A percentile compares a stretch with the other conserved stretches of the same genome.
Evolutionary conservation across 2,329 filamentous ascomycete species (phyloP).

Genomic region (Ilyonectria sp.): DNA sequence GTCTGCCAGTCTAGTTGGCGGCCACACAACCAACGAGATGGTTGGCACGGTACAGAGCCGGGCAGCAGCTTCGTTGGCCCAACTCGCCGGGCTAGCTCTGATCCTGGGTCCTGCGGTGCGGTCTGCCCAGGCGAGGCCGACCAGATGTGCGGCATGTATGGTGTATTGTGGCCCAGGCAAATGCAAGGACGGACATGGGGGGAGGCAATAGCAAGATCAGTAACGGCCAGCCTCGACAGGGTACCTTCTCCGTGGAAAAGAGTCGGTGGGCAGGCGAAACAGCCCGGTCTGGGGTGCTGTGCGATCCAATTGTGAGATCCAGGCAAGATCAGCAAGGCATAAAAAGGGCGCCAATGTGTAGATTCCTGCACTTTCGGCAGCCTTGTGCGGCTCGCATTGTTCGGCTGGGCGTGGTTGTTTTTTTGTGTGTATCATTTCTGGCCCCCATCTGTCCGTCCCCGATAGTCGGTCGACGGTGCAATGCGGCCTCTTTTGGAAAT

Average conservation of each 20-base stretch:
- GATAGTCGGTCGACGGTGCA: slow-evolving; percentile 7
- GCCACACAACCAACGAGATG: slow-evolving; percentile 16
- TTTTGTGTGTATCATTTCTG: not conserved
- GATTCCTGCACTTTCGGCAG: slow-evolving; percentile 7
- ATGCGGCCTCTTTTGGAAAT: slow-evolving; percentile 5
- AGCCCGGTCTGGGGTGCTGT: slow-evolving; percentile 13
- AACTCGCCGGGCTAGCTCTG: slow-evolving; percentile 1
- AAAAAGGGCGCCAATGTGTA: slow-evolving; percentile 7
- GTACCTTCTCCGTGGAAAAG: slow-evolving; percentile 9
- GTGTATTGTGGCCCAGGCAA: slow-evolving; percentile 22
- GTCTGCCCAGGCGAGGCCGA: slow-evolving; percentile 19
- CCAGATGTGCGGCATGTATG: slow-evolving; percentile 29
- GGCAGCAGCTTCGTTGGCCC: slow-evolving; percentile 9
- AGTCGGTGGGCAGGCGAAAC: slow-evolving; percentile 22
- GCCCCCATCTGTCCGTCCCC: not conserved
- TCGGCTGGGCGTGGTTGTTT: not conserved
- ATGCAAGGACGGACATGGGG: slow-evolving; percentile 7
- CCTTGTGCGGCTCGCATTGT: not conserved
- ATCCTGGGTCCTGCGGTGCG: not conserved
- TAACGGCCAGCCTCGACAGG: slow-evolving; percentile 12
- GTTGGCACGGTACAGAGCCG: slow-evolving; percentile 20
- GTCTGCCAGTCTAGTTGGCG: slow-evolving; percentile 18
- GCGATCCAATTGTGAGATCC: slow-evolving; percentile 5
- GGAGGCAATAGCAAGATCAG: slow-evolving; percentile 21
- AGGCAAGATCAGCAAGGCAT: slow-evolving; percentile 8